Percentiles rank a stretch among this genome's conserved stretches.
Conservation (phyloP, 148 eudicot species). For the Rhododendron griersonianum region DNA sequence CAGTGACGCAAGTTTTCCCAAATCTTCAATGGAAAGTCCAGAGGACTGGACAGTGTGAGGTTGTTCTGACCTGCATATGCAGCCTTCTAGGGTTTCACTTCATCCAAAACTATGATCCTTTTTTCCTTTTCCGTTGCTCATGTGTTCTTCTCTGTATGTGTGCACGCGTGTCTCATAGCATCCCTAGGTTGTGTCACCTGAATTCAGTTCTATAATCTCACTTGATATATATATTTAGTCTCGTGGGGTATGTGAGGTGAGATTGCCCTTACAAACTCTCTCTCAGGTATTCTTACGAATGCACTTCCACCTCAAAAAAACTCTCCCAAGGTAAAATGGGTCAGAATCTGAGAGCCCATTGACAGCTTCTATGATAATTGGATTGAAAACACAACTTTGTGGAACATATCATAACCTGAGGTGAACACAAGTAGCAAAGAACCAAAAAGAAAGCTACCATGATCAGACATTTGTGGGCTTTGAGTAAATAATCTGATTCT, state of each 20-base stretch:
- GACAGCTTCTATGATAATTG: background rate
- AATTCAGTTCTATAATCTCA: background rate
- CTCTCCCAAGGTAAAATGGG: background rate
- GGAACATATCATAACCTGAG: background rate
- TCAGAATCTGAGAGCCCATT: background rate
- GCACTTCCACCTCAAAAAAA: background rate
- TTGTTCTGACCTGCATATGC: background rate
- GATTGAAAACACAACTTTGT: background rate
- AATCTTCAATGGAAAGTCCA: background rate
- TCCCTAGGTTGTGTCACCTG: background rate
- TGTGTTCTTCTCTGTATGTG: background rate
- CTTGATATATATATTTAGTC: background rate
- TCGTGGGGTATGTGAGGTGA: background rate
- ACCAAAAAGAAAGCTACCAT: background rate
- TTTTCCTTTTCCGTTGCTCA: background rate
- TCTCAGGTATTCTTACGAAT: background rate
- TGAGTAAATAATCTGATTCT: no score
- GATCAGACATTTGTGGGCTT: no score
- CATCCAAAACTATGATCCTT: background rate
- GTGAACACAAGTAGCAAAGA: background rate
- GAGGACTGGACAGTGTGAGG: background rate
- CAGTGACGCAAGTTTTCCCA: background rate
- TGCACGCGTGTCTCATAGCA: background rate
- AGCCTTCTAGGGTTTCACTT: background rate
- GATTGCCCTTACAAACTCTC: background rate